Conservation (phyloP, 1,284 basidiomycete species). For the Tilletia caries region DNA sequence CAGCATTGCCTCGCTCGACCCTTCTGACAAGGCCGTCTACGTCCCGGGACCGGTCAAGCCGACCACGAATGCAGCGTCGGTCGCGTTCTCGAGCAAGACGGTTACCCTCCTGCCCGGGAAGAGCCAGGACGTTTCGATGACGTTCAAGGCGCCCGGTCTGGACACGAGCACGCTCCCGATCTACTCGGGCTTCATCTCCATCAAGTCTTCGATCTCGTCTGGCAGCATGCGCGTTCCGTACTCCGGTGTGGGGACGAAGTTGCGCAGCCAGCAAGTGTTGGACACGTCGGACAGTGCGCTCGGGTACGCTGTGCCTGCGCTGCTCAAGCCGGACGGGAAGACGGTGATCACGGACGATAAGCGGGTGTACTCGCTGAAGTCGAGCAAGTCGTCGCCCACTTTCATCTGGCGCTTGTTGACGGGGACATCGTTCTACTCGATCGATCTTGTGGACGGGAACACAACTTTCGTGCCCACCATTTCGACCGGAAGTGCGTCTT, state of each 20-base stretch:
- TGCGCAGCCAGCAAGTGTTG: conserved; percentile 27
- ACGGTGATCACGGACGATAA: conserved; percentile 26
- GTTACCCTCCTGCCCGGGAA: conserved; percentile 55
- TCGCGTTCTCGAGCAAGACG: conserved; percentile 55
- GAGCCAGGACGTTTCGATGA: conserved; percentile 47
- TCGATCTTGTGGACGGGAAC: conserved; percentile 15
- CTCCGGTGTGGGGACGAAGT: conserved; percentile 28
- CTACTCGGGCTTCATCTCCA: conserved; percentile 65
- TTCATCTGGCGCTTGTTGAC: conserved; percentile 26
- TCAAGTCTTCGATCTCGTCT: conserved; percentile 62
- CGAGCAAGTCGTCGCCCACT: conserved; percentile 23
- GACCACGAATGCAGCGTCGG: conserved; percentile 56
- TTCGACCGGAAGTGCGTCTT: neutral
- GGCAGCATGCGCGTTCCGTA: conserved; percentile 32
- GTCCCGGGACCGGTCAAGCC: conserved; percentile 61
- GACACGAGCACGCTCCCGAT: conserved; percentile 61
- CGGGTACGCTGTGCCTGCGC: conserved; percentile 29
- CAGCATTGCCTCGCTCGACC: conserved; percentile 57
- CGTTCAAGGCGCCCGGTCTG: conserved; percentile 58
- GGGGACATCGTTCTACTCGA: conserved; percentile 4
- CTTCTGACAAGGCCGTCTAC: conserved; percentile 42
- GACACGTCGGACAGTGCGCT: conserved; percentile 34
- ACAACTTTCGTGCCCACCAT: conserved; percentile 15
- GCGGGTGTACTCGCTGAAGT: conserved; percentile 26
- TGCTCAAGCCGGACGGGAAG: conserved; percentile 20